Evolutionary conservation across 805 yeast genomes (phyloP), one percentile per base, ranked within the genome.

Genomic region (Hanseniaspora lindneri): DNA sequence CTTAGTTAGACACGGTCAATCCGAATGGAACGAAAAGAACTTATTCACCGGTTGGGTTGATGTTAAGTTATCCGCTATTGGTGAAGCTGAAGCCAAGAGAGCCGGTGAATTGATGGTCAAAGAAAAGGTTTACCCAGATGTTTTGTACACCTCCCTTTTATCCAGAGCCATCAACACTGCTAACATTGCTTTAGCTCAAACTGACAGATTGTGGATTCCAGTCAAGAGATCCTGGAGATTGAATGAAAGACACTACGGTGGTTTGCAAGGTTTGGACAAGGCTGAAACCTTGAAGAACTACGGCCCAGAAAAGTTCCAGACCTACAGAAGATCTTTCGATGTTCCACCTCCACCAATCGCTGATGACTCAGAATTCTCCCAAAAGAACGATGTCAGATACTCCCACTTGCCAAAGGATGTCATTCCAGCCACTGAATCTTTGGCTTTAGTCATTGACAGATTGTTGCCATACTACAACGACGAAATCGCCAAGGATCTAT

Each of bases 31-130:
- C 71, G 95, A 86, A 71, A 85, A 86, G 76, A 89, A 88, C 78
- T 76, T 88, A 59, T 88, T 88, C 82, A 88, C 96, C 68, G 97
- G 97, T 65, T 88, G 97, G 97, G 96, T 89, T 55, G 97, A 88
- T 69, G 94, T 86, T 59, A 73, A 76, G 63, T 77, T 88, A 66
- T 79, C 89, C 49, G 87, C 74, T 54, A 69, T 75, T 59, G 97
- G 97, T 70, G 77, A 74, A 66, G 75, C 80, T 66, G 97, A 88
- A 74, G 97, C 97, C 59, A 73, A 72, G 58, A 80, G 83, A 67
- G 97, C 96, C 57, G 97, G 96, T 70, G 86, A 79, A 66, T 74
- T 89, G 66, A 74, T 88, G 66, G 83, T 80, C 69, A 94, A 86
- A 68, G 79, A 89, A 54, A 84, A 83, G 54, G 74, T 85, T 60